These are phyloP conservation scores for Zostera marina DNA, from an alignment of 116 monocot species.

Conservation along the genomic window DNA sequence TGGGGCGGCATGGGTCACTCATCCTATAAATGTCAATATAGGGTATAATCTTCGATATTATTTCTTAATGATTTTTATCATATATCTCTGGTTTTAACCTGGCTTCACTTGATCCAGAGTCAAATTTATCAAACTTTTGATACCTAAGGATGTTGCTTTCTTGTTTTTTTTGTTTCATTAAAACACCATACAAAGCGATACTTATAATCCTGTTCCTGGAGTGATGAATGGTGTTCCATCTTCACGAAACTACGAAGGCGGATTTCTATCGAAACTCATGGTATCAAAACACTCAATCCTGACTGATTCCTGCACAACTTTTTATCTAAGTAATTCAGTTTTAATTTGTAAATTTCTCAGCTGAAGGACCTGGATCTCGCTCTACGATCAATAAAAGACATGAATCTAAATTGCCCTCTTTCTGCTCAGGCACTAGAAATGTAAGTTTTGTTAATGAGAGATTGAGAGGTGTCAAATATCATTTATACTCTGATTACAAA, in stretches of 20 bases:
- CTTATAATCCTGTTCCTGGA: slow-evolving; percentile 94
- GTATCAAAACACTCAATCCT: slow-evolving; percentile 13
- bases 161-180: background rate
- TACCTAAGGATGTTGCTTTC: background rate
- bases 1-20: no score
- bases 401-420: slow-evolving; percentile 42
- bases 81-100: background rate
- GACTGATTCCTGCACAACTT: background rate
- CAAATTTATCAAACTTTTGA: background rate
- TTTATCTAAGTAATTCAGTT: background rate
- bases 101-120: no score
- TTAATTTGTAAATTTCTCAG: slow-evolving; percentile 11
- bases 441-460: slow-evolving; percentile 31
- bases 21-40: background rate
- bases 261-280: slow-evolving; percentile 92
- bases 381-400: slow-evolving; percentile 35
- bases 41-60: background rate
- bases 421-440: slow-evolving; percentile 38
- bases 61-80: background rate
- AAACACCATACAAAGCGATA: slow-evolving; percentile 32
- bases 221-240: slow-evolving; percentile 76
- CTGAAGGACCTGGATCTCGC: slow-evolving; percentile 77
- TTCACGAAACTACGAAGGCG: slow-evolving; percentile 81
- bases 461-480: no score
- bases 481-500: no score